Evolutionary conservation across 2,329 filamentous ascomycete species (phyloP).

Genomic region (Raffaelea ambrosiae): DNA sequence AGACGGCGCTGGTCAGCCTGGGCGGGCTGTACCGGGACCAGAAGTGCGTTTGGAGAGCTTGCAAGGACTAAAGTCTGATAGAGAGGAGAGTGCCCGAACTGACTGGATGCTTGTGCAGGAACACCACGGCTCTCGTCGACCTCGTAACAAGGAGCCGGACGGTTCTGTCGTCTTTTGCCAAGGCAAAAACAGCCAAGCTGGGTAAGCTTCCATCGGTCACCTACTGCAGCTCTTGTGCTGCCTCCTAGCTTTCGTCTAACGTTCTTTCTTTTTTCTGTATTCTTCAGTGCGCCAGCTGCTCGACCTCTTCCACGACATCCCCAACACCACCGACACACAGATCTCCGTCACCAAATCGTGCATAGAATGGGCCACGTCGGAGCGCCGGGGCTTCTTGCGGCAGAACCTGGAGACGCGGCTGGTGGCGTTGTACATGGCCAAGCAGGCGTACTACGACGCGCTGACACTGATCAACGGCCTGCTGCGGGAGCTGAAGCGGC

Average conservation of each 20-base stretch:
- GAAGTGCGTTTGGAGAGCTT: conserved; percentile 52
- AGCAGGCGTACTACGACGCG: conserved; percentile 95
- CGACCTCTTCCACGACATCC: conserved; percentile 89
- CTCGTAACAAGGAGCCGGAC: conserved; percentile 85
- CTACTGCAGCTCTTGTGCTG: too few species aligned
- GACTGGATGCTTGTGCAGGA: conserved; percentile 37
- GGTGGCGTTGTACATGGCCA: conserved; percentile 90
- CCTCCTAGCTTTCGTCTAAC: too few species aligned
- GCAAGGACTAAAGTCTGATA: too few species aligned
- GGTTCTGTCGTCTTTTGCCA: conserved; percentile 90
- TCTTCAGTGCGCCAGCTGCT: conserved; percentile 85
- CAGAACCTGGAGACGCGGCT: conserved; percentile 97
- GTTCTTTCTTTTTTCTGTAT: background rate
- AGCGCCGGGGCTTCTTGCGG: conserved; percentile 90
- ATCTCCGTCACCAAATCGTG: conserved; percentile 95
- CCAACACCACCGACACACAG: conserved; percentile 89
- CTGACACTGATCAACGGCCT: conserved; percentile 94
- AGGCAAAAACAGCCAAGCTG: conserved; percentile 97
- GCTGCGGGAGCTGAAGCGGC: conserved; percentile 89
- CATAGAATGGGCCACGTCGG: conserved; percentile 97
- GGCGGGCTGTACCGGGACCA: conserved; percentile 90
- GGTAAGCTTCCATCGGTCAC: conserved; percentile 48
- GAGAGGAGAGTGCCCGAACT: background rate
- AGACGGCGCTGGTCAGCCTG: conserved; percentile 76
- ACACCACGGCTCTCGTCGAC: conserved; percentile 75